Base-by-base conservation (phyloP, 1,284 basidiomycete species). In the Exsudoporus floridanus region DNA sequence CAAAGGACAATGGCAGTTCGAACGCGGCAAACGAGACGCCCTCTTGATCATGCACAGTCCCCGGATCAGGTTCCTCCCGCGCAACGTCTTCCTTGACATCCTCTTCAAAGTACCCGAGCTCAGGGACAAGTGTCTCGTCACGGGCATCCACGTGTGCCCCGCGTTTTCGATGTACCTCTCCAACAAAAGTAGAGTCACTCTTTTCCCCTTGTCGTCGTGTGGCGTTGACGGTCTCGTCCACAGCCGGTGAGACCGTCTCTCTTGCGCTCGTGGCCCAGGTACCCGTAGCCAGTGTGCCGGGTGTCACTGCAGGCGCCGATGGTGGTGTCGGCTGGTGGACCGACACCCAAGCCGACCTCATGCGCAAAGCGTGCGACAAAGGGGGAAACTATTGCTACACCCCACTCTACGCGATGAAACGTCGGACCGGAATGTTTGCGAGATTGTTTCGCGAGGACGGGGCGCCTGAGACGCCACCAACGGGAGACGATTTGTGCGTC, bases 81-180 rank as follows among this genome's bases (percentile, higher is more conserved):
- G 0, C 6, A 19, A 52, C 13, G 55, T 48, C 37, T n/a, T 56
- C 44, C 52, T 69, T 44, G 46, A 53, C 0, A 35, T n/a, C 0
- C 53, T 70, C 23, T 67, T 62, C 37, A 35, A 34, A 4, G 54
- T 66, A 0, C 58, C 53, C 5, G 25, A 10, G 7, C 58, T 66
- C 27, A 60, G n/a, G 13, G 52, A 55, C 63, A 70, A 55, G 45
- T 62, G 43, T 35, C 50, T 66, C 39, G 66, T 69, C 53, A 70
- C 60, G 0, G 57, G 45, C 43, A 18, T 55, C 0, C 51, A 67
- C 44, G 5, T 44, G 7, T 66, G 66, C 12, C 68, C 64, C 6
- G 68, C 66, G 0, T 66, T 48, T n/a, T 64, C 52, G 23, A 59
- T 66, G 50, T 66, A 70, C 21, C 58, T 66, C 31, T 66, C 64